phyloP scores from a whole-genome alignment of 352 stramenopile species.

The Pythium diclinum region DNA sequence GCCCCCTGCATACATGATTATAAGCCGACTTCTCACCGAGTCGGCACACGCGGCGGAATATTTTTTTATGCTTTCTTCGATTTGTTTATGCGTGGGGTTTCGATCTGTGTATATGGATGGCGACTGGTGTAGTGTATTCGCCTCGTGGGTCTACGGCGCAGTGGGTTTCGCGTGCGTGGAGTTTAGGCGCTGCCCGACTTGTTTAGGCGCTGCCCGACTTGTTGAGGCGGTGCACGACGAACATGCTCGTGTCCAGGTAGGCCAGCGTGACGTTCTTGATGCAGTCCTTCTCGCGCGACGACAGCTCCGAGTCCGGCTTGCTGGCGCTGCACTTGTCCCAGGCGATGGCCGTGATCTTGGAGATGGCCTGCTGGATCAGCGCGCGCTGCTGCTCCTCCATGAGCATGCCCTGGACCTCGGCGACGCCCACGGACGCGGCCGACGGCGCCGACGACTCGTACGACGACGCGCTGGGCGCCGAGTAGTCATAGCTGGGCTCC shows the following conservation, averaged over 20 bases:
- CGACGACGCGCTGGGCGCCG: slow-evolving; percentile 31
- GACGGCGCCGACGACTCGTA: slow-evolving; percentile 34
- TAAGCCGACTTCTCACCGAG: background rate
- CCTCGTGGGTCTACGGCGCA: background rate
- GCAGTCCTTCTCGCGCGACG: slow-evolving; percentile 76
- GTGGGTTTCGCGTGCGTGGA: background rate
- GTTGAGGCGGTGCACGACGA: slow-evolving; percentile 80
- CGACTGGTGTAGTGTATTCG: background rate
- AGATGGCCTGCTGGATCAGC: slow-evolving; percentile 84
- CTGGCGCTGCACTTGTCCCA: slow-evolving; percentile 88
- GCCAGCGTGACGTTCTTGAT: slow-evolving; percentile 86
- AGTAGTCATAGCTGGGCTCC: slow-evolving; percentile 77
- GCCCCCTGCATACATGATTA: background rate
- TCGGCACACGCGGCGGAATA: background rate
- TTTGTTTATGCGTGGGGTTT: background rate
- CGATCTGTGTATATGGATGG: background rate
- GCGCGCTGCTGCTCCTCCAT: slow-evolving; percentile 87
- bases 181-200: slow-evolving; percentile 42
- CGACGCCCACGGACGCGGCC: slow-evolving; percentile 37
- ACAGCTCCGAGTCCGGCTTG: slow-evolving; percentile 82
- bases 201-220: slow-evolving; percentile 74
- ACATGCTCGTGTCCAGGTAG: slow-evolving; percentile 88
- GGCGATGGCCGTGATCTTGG: slow-evolving; percentile 87
- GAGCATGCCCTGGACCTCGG: slow-evolving; percentile 78
- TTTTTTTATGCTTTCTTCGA: background rate